phyloP scores from a whole-genome alignment of 1,284 basidiomycete species.

The Apiotrichum gamsii region DNA sequence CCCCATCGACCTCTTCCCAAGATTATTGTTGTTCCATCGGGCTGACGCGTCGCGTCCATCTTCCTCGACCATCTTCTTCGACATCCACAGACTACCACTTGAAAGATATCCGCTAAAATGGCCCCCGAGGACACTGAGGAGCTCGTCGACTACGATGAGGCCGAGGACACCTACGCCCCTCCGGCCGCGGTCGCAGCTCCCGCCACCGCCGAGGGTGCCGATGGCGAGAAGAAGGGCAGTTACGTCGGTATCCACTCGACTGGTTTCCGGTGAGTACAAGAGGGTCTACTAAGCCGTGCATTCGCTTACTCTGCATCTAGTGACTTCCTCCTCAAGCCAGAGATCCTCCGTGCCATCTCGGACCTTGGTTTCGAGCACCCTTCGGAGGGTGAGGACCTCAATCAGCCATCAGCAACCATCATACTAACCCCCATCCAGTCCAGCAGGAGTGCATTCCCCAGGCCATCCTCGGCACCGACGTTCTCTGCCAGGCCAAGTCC shows the following conservation, averaged over 20 bases:
- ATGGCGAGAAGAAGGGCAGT: slow-evolving; percentile 85
- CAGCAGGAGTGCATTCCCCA: slow-evolving; percentile 99
- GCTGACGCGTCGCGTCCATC: slow-evolving; percentile 1
- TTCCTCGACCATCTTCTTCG: not conserved
- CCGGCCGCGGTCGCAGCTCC: slow-evolving; percentile 56
- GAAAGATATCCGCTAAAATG: slow-evolving; percentile 16
- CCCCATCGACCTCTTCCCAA: no score
- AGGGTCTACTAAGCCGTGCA: no score
- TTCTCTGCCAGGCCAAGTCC: slow-evolving; percentile 98
- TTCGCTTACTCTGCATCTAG: slow-evolving; percentile 48
- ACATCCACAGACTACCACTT: not conserved
- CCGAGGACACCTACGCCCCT: slow-evolving; percentile 65
- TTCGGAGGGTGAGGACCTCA: slow-evolving; percentile 74
- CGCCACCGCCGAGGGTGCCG: slow-evolving; percentile 56
- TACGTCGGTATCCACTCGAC: slow-evolving; percentile 97
- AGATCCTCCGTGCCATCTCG: slow-evolving; percentile 93
- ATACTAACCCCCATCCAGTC: slow-evolving; percentile 54
- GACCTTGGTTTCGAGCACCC: slow-evolving; percentile 99
- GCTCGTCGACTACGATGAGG: slow-evolving; percentile 81
- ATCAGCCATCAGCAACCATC: not conserved
- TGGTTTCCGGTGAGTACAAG: slow-evolving; percentile 68
- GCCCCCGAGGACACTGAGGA: slow-evolving; percentile 45
- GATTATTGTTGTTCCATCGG: not conserved
- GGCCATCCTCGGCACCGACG: slow-evolving; percentile 98
- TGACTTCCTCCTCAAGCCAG: slow-evolving; percentile 95